Conservation (phyloP, 2,329 filamentous ascomycete species). For the Apiospora phragmitis region DNA sequence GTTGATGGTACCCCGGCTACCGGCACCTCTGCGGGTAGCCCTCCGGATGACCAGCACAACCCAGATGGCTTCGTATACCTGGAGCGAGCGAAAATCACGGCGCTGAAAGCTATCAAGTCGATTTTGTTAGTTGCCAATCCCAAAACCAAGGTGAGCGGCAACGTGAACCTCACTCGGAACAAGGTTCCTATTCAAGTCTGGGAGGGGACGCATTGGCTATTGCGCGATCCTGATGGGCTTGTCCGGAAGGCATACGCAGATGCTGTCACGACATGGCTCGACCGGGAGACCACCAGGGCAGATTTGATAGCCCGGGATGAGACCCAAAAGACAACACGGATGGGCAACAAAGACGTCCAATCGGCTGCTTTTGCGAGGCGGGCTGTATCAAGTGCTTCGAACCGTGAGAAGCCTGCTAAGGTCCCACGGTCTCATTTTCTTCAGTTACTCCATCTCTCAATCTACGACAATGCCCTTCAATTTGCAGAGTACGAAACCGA, state of each 20-base stretch:
- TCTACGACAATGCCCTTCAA: constrained; percentile 87
- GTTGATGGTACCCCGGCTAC: constrained; percentile 34
- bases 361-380: constrained; percentile 54
- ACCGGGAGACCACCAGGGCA: constrained; percentile 69
- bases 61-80: constrained; percentile 55
- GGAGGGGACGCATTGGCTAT: constrained; percentile 95
- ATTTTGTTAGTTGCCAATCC: constrained; percentile 82
- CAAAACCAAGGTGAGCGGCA: constrained; percentile 57
- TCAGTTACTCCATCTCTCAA: constrained; percentile 77
- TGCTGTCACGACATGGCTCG: constrained; percentile 80
- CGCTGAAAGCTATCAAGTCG: constrained; percentile 77
- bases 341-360: constrained; percentile 42
- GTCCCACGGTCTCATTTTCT: constrained; percentile 70
- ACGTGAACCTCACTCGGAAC: constrained; percentile 68
- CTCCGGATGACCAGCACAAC: constrained; percentile 44
- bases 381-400: constrained; percentile 68
- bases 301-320: constrained; percentile 66
- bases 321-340: constrained; percentile 43
- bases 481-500: constrained; percentile 72
- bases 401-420: constrained; percentile 56
- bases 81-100: constrained; percentile 58
- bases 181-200: constrained; percentile 79
- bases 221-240: constrained; percentile 74
- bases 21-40: constrained; percentile 37
- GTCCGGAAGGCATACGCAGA: constrained; percentile 87